Evolutionary conservation across 2,329 filamentous ascomycete species (phyloP).

Genomic region (Anisogramma anomala): DNA sequence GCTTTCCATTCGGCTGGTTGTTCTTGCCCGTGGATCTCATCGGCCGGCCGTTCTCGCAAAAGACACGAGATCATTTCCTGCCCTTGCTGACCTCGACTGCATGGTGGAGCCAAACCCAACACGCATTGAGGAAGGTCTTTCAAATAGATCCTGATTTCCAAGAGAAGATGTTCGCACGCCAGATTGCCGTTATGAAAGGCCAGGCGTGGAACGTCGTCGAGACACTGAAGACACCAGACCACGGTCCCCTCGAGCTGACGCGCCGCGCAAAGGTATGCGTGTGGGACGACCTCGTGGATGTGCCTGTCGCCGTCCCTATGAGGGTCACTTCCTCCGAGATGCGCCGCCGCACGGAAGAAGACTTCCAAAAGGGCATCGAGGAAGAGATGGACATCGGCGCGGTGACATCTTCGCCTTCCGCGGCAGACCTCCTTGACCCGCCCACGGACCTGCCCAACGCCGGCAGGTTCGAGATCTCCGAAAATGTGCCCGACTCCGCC

Average conservation of each 20-base stretch:
- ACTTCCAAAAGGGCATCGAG: constrained; percentile 41
- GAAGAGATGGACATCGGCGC: constrained; percentile 90
- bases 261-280: constrained; percentile 84
- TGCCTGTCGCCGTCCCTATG: constrained; percentile 87
- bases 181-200: constrained; percentile 98
- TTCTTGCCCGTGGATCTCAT: constrained; percentile 95
- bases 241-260: constrained; percentile 87
- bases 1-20: constrained; percentile 97
- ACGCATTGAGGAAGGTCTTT: constrained; percentile 76
- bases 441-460: constrained; percentile 59
- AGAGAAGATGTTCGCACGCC: constrained; percentile 96
- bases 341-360: constrained; percentile 49
- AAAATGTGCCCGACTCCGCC: constrained; percentile 28
- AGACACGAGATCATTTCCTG: constrained; percentile 89
- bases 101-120: constrained; percentile 94
- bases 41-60: constrained; percentile 88
- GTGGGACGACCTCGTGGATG: constrained; percentile 95
- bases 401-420: constrained; percentile 42
- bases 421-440: constrained; percentile 60
- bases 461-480: constrained; percentile 59
- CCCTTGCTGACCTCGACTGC: constrained; percentile 85
- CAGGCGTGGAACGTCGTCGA: constrained; percentile 99
- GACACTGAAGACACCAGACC: constrained; percentile 82
- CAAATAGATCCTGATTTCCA: constrained; percentile 91
- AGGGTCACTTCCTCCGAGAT: constrained; percentile 75